phyloP scores from a whole-genome alignment of 2,329 filamentous ascomycete species.

The Ophiostoma triangulosporum region DNA sequence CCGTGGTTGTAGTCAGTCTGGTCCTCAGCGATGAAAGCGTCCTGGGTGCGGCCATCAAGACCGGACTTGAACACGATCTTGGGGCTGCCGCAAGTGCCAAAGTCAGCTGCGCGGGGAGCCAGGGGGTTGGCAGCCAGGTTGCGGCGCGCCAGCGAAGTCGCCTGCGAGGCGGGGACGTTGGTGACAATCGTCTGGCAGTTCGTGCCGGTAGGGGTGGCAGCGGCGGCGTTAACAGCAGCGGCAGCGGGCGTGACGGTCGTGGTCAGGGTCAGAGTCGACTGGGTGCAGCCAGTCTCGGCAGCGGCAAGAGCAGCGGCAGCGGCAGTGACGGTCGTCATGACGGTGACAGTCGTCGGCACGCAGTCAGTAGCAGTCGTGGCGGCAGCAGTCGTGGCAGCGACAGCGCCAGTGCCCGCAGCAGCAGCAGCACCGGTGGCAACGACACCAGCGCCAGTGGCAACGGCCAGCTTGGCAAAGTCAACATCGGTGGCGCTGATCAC shows the following conservation, averaged over 20 bases:
- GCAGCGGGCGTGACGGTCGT: conserved; percentile 12
- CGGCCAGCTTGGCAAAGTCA: conserved; percentile 13
- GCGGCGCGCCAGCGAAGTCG: conserved; percentile 12
- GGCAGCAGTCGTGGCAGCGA: not conserved
- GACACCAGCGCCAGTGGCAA: conserved; percentile 11
- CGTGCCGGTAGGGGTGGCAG: conserved; percentile 9
- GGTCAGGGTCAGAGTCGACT: conserved; percentile 3
- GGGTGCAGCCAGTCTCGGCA: not conserved
- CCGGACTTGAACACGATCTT: conserved; percentile 29
- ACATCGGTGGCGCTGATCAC: conserved; percentile 15
- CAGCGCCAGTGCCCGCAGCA: conserved; percentile 7
- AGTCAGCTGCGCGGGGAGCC: conserved; percentile 15
- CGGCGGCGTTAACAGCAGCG: not conserved
- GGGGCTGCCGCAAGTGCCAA: conserved; percentile 28
- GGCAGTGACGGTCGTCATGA: not conserved
- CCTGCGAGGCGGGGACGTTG: conserved; percentile 10
- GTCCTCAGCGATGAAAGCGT: conserved; percentile 29
- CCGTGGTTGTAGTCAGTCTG: conserved; percentile 31
- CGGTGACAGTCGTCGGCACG: not conserved
- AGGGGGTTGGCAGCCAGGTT: conserved; percentile 25
- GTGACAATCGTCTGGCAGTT: conserved; percentile 11
- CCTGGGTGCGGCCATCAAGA: conserved; percentile 29
- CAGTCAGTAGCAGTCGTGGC: not conserved
- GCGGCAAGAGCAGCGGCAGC: not conserved
- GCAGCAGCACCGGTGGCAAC: conserved; percentile 11